Conservation (phyloP, 176 grass and related monocot species). For the Dendrocalamus sinicus region DNA sequence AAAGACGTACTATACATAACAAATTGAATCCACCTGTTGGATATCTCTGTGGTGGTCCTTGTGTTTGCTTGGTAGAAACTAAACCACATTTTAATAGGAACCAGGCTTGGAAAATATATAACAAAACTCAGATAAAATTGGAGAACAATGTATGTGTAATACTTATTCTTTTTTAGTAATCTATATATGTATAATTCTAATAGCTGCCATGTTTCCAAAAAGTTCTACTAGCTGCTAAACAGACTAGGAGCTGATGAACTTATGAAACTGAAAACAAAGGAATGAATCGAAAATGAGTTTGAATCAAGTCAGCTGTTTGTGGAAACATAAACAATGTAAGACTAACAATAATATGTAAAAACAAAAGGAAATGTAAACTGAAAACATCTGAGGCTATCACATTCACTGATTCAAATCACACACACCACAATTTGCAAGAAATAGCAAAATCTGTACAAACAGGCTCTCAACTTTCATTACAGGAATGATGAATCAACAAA, state of each 20-base stretch:
- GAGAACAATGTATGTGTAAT: not conserved
- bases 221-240: not conserved
- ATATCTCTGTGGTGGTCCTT: conserved; percentile 23
- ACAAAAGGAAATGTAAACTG: not conserved
- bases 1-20: not conserved
- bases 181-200: not conserved
- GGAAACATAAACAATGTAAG: not conserved
- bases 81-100: not conserved
- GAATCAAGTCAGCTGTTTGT: not conserved
- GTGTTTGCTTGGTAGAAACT: conserved; percentile 7
- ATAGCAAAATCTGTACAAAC: conserved; percentile 9
- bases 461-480: not conserved
- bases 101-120: not conserved
- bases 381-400: not conserved
- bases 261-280: not conserved
- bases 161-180: not conserved
- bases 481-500: conserved; percentile 13
- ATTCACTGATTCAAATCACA: not conserved
- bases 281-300: not conserved
- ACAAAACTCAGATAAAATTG: not conserved
- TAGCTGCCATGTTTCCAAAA: not conserved
- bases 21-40: conserved; percentile 3
- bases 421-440: not conserved
- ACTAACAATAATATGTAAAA: not conserved
- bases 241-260: not conserved